Evolutionary conservation across 345 rosid species (phyloP).

Genomic region (Linum usitatissimum): DNA sequence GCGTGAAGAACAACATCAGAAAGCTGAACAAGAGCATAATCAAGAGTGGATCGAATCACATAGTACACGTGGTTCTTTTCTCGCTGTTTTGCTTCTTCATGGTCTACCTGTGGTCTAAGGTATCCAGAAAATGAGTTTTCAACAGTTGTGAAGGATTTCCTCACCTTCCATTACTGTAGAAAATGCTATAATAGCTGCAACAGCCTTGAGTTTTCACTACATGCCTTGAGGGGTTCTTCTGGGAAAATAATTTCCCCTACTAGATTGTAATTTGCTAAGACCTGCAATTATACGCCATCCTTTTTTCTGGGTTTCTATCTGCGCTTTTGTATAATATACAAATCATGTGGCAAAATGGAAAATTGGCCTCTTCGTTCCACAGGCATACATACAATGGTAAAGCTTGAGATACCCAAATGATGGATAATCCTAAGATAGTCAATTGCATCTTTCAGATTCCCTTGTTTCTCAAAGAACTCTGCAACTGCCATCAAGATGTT

Average conservation of each 20-base stretch:
- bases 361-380: too few relatives aligned
- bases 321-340: too few relatives aligned
- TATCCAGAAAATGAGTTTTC: constrained; percentile 4
- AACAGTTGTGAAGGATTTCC: too few relatives aligned
- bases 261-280: too few relatives aligned
- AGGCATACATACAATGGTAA: constrained; percentile 18
- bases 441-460: constrained; percentile 37
- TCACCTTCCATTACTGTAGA: too few relatives aligned
- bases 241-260: too few relatives aligned
- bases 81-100: constrained; percentile 7
- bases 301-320: too few relatives aligned
- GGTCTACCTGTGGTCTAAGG: constrained; percentile 7
- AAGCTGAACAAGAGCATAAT: constrained; percentile 9
- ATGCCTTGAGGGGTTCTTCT: too few relatives aligned
- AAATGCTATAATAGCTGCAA: too few relatives aligned
- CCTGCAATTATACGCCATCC: too few relatives aligned
- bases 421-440: constrained; percentile 30
- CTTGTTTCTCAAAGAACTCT: constrained; percentile 39
- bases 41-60: constrained; percentile 4
- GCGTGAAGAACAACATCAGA: constrained; percentile 8
- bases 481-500: constrained; percentile 31
- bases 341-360: too few relatives aligned
- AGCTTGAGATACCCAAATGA: constrained; percentile 37
- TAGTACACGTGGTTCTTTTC: constrained; percentile 9
- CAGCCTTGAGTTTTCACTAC: too few relatives aligned